Conservation (phyloP, 306 rosid genomes). For the Citrullus colocynthis region DNA sequence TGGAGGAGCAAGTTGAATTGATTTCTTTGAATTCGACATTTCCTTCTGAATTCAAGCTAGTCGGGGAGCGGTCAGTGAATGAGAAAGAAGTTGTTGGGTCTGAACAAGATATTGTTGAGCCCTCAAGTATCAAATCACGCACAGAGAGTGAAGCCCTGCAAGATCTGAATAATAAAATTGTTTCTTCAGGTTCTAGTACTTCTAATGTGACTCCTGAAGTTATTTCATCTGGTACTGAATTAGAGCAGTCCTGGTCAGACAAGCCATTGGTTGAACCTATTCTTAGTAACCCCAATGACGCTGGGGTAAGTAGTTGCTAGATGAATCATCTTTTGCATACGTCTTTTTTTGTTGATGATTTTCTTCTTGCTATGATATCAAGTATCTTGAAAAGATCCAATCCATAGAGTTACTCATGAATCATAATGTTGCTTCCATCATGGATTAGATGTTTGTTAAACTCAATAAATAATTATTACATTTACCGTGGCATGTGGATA, state of each 20-base stretch:
- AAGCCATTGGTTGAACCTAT: conserved; percentile 27
- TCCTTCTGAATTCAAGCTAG: background rate
- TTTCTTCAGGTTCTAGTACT: conserved; percentile 22
- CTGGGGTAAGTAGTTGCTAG: background rate
- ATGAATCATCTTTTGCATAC: background rate
- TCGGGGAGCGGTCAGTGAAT: background rate
- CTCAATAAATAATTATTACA: background rate
- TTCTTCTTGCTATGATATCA: background rate
- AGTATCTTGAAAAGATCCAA: background rate
- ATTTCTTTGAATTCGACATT: background rate
- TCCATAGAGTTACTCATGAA: background rate
- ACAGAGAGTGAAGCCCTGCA: conserved; percentile 9
- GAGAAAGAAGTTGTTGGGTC: background rate
- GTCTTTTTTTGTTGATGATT: background rate
- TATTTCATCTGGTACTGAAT: conserved; percentile 20
- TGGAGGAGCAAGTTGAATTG: background rate
- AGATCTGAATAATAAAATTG: conserved; percentile 25
- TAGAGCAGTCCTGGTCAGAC: conserved; percentile 29
- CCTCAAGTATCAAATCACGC: conserved; percentile 22
- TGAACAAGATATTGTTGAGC: conserved; percentile 6
- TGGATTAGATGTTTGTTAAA: background rate
- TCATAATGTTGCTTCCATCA: background rate
- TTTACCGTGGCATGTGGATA: background rate
- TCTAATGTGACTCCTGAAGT: conserved; percentile 24
- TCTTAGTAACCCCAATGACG: conserved; percentile 17